These are phyloP conservation scores for Acanthamoeba healyi DNA, from an alignment of 208 protist genomes.

Conservation along the genomic window DNA sequence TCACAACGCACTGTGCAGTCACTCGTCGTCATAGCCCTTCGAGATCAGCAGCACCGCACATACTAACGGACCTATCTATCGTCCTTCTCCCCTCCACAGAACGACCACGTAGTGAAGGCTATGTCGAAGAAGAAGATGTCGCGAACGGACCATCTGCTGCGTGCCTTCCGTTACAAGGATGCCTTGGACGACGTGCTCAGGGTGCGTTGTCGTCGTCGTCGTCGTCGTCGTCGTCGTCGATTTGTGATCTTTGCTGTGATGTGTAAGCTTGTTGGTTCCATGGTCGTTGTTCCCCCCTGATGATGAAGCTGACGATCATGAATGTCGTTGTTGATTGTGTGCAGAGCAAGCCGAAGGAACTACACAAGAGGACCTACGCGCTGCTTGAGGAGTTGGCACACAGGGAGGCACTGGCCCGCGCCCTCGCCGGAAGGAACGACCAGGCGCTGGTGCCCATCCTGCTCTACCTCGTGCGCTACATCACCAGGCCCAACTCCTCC, in stretches of 20 bases:
- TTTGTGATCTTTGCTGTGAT: too few species aligned
- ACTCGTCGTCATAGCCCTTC: too few species aligned
- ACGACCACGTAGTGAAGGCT: slow-evolving; percentile 27
- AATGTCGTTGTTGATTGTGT: slow-evolving; percentile 18
- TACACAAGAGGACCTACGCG: slow-evolving; percentile 34
- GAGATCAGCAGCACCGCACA: too few species aligned
- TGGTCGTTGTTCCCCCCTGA: not conserved
- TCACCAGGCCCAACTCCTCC: slow-evolving; percentile 77
- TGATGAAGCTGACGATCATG: not conserved
- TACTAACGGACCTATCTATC: too few species aligned
- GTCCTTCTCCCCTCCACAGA: not conserved
- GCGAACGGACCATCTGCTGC: slow-evolving; percentile 73
- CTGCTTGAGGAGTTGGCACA: slow-evolving; percentile 79
- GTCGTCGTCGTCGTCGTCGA: too few species aligned
- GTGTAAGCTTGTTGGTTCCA: not conserved
- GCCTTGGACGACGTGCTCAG: slow-evolving; percentile 79
- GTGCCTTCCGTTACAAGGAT: slow-evolving; percentile 79
- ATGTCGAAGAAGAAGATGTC: not conserved
- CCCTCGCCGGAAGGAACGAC: slow-evolving; percentile 78
- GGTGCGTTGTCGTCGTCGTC: too few species aligned
- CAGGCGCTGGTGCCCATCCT: slow-evolving; percentile 75
- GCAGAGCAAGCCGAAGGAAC: not conserved
- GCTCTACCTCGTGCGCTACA: slow-evolving; percentile 69
- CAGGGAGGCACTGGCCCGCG: slow-evolving; percentile 59
- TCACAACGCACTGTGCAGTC: too few species aligned